Evolutionary conservation across 2,329 filamentous ascomycete species (phyloP).

Genomic region (Cladosporium sp.): DNA sequence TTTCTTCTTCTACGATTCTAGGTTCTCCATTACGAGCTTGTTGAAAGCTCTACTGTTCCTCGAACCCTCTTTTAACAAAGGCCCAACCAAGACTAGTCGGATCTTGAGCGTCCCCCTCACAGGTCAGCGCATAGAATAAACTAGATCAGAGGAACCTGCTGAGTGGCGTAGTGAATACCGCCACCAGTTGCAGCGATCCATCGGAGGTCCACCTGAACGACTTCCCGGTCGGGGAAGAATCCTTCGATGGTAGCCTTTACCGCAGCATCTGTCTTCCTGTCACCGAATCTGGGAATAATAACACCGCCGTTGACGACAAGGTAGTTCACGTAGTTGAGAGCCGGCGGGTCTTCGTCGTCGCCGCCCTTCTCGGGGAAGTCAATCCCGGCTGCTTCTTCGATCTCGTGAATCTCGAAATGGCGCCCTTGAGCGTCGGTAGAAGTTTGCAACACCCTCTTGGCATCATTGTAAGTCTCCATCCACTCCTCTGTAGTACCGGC

Average conservation of each 20-base stretch:
- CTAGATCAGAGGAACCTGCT: slow-evolving; percentile 4
- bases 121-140: not conserved
- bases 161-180: slow-evolving; percentile 25
- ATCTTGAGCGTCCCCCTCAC: not conserved
- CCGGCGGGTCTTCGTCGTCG: slow-evolving; percentile 9
- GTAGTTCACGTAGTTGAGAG: slow-evolving; percentile 24
- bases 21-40: not conserved
- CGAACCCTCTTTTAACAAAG: no score
- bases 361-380: slow-evolving; percentile 18
- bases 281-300: slow-evolving; percentile 23
- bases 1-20: not conserved
- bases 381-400: slow-evolving; percentile 11
- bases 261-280: slow-evolving; percentile 19
- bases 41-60: not conserved
- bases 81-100: no score
- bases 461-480: not conserved
- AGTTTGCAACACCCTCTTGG: slow-evolving; percentile 1
- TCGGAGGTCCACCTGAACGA: slow-evolving; percentile 22
- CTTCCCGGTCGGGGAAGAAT: slow-evolving; percentile 20
- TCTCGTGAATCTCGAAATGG: slow-evolving; percentile 18
- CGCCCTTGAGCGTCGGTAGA: slow-evolving; percentile 22
- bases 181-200: slow-evolving; percentile 24
- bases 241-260: slow-evolving; percentile 20
- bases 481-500: not conserved
- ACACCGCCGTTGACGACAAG: slow-evolving; percentile 24